Base-by-base conservation (phyloP, 768 basidiomycete genomes). In the Leucocoprinus sp. region DNA sequence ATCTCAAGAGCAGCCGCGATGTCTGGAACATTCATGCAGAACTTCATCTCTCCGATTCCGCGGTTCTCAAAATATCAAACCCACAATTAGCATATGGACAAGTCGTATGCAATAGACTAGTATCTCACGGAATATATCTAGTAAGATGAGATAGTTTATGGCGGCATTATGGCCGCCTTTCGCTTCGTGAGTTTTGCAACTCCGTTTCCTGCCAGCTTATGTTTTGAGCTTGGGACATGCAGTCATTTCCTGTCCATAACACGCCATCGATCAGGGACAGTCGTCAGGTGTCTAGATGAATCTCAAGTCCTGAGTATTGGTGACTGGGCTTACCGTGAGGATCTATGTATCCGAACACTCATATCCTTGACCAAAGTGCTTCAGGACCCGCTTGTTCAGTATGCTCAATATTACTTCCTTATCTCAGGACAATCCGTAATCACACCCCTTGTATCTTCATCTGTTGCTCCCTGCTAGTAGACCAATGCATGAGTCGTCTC, bases 141-240 rank as follows among this genome's bases (percentile, higher is more conserved):
- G 17, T 15, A 26, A 7, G 3, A 6, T 27, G 12, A 17, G 37
- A 6, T 49, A 81, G 80, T 28, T 84, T 82, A 51, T 82, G 82
- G 34, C 81, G 82, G 1, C 82, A 84, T 52, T 84, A 81, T 55
- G 82, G 2, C 82, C 82, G 0, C 69, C 72, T 26, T 84, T 84
- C 49, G 80, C 82, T 43, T 70, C 76, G 53, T 71, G 50, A 53
- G 66, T 55, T 5, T 8, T 1, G 4, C 17, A 31, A 5, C 22
- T 22, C 17, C 19, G 19, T n/a, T 45, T 14, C 35, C 35, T n/a
- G n/a, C 15, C n/a, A n/a, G 43, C 33, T 8, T 18, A 15, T 24
- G 37, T n/a, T n/a, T n/a, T n/a, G n/a, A n/a, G n/a, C n/a, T n/a
- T n/a, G n/a, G n/a, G n/a, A n/a, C n/a, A n/a, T n/a, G n/a, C 43